These are phyloP conservation scores for Carex pumila DNA, from an alignment of 176 grass and related monocot species.

Conservation along the genomic window DNA sequence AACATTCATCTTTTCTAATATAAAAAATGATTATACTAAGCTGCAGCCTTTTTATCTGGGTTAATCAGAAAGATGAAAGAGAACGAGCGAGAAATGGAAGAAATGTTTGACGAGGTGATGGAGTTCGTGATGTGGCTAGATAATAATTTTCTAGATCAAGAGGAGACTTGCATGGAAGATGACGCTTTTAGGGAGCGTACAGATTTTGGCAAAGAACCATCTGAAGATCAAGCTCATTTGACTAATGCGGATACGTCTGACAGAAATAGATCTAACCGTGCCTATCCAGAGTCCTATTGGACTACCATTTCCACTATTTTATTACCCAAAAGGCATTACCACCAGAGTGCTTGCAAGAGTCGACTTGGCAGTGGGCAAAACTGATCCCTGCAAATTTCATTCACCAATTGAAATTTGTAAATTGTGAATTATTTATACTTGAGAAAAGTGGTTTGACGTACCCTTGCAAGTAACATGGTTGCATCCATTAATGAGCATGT, in stretches of 20 bases:
- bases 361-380: neutral
- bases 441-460: too few species aligned
- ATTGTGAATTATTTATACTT: neutral
- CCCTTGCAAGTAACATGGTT: neutral
- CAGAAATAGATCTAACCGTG: neutral
- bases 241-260: neutral
- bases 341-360: neutral
- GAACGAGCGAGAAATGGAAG: neutral
- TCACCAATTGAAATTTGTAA: neutral
- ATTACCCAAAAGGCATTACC: neutral
- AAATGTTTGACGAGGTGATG: conserved; percentile 12
- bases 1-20: neutral
- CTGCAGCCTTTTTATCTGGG: neutral
- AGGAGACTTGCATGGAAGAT: neutral
- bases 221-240: neutral
- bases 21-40: neutral
- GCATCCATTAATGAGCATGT: neutral
- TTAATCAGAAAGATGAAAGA: conserved; percentile 5
- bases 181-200: neutral
- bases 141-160: neutral
- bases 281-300: neutral
- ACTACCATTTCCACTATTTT: neutral
- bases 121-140: conserved; percentile 8
- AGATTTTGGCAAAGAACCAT: neutral
- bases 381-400: neutral